phyloP scores from a whole-genome alignment of 441 rosid species.

The Syzygium syzygioides region DNA sequence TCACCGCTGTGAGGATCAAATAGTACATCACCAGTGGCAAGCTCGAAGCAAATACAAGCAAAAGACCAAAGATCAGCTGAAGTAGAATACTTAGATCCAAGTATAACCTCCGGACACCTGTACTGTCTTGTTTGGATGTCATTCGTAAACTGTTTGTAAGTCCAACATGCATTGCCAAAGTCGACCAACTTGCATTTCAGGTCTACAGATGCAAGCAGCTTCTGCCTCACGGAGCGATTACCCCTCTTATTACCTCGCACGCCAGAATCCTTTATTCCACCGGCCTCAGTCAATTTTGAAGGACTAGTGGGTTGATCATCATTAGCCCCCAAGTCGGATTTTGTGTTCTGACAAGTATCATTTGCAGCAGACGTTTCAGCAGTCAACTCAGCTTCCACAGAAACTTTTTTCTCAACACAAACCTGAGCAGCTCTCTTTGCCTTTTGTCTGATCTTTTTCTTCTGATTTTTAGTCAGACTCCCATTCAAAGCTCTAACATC shows the following conservation, averaged over 20 bases:
- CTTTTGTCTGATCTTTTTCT: conserved; percentile 8
- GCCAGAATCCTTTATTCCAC: neutral
- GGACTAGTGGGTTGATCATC: conserved; percentile 4
- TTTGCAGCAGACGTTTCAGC: neutral
- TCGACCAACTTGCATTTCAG: conserved; percentile 14
- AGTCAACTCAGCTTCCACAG: neutral
- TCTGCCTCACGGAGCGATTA: neutral
- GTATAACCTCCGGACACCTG: conserved; percentile 15
- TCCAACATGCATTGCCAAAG: conserved; percentile 19
- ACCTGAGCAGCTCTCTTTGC: conserved; percentile 7
- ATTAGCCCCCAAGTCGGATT: neutral
- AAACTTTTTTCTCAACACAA: conserved; percentile 4
- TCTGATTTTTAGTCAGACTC: conserved; percentile 2
- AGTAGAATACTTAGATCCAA: conserved; percentile 16
- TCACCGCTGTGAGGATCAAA: conserved; percentile 14
- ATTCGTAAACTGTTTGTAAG: conserved; percentile 11
- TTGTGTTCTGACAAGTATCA: neutral
- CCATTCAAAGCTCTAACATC: conserved; percentile 3
- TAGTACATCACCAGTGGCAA: conserved; percentile 17
- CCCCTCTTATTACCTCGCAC: conserved; percentile 7
- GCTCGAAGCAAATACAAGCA: conserved; percentile 17
- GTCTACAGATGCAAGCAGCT: conserved; percentile 2
- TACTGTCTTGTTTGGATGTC: conserved; percentile 16
- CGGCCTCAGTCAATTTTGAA: neutral
- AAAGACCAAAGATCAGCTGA: conserved; percentile 19